phyloP scores from a whole-genome alignment of 208 protist genomes.

The Trypanosomatidae sp. region DNA sequence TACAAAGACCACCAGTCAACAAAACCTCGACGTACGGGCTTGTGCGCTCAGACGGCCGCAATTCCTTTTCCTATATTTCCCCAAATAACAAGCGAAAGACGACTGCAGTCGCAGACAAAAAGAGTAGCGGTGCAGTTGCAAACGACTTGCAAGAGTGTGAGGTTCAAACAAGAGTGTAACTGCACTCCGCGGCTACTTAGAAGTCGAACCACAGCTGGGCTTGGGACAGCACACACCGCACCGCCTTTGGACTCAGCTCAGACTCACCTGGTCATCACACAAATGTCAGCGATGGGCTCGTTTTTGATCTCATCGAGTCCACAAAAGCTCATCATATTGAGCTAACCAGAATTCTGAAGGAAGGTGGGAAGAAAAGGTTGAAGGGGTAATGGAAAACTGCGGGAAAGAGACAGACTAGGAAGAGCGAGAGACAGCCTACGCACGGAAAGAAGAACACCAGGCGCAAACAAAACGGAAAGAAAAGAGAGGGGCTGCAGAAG shows the following conservation, averaged over 20 bases:
- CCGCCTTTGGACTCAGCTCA: neutral
- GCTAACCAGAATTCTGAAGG: constrained; percentile 14
- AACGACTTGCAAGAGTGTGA: neutral
- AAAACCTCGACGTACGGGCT: neutral
- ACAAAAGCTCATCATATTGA: neutral
- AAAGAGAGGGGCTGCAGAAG: neutral
- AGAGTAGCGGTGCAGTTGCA: neutral
- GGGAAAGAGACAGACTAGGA: neutral
- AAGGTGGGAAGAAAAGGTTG: neutral
- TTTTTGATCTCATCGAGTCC: constrained; percentile 1
- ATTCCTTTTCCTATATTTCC: neutral
- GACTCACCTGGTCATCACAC: neutral
- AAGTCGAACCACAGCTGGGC: too few relatives aligned
- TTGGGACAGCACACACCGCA: neutral
- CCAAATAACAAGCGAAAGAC: neutral
- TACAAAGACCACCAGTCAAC: neutral
- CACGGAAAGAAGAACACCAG: neutral
- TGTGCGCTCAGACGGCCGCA: neutral
- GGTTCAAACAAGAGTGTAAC: neutral
- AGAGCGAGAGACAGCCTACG: neutral
- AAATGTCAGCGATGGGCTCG: neutral
- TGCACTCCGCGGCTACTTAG: neutral
- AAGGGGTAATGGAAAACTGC: neutral
- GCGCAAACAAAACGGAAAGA: neutral
- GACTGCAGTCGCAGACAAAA: neutral